These are phyloP conservation scores for Lactifluus hygrophoroides DNA, from an alignment of 768 basidiomycete species.

Conservation along the genomic window DNA sequence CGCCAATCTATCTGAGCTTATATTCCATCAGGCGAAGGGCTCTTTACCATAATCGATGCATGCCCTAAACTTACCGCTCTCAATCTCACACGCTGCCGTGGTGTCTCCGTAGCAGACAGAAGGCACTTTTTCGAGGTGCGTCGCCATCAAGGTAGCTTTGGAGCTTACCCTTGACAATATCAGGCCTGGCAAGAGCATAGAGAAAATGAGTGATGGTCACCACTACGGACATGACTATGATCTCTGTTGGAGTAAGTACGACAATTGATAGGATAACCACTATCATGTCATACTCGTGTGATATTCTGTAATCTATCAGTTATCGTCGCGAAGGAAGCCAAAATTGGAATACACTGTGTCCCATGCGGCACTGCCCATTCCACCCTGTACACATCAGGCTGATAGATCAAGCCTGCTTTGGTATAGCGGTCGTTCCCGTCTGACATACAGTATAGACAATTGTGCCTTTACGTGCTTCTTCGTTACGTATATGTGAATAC, in stretches of 20 bases:
- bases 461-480: neutral
- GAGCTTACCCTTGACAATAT: neutral
- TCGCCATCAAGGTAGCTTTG: neutral
- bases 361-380: neutral
- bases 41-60: conserved; percentile 49
- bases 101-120: conserved; percentile 49
- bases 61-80: conserved; percentile 46
- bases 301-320: neutral
- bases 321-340: neutral
- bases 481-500: neutral
- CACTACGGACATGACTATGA: neutral
- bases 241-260: neutral
- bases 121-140: conserved; percentile 59
- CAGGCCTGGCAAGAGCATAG: conserved; percentile 6
- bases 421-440: neutral
- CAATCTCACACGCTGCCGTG: conserved; percentile 60
- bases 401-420: neutral
- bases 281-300: neutral
- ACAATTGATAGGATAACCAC: neutral
- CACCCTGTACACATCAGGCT: neutral
- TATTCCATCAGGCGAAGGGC: conserved; percentile 36
- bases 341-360: neutral
- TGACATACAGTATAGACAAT: too few relatives aligned
- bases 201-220: neutral
- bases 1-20: neutral